Base-by-base conservation (phyloP, 306 rosid species). In the Prunus davidiana region DNA sequence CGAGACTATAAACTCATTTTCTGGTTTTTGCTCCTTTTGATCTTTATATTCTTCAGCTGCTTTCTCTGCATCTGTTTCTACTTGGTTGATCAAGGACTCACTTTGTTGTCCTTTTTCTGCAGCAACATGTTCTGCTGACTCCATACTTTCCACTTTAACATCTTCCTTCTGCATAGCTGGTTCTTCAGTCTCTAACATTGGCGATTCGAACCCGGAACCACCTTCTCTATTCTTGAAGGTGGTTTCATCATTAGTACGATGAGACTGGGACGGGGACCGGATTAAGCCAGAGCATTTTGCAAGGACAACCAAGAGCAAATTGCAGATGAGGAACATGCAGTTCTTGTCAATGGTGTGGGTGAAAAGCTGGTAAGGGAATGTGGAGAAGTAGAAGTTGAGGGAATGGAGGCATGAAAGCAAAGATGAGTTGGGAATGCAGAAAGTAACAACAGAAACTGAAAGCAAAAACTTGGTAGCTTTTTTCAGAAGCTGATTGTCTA, bases 281-380 rank as follows among this genome's bases (percentile, higher is more conserved):
- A 82, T 73, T 22, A 93, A 78, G 24, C 97, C 91, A 0, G 88
- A 87, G 72, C 80, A 75, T n/a, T 87, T 84, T 15, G 86, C 86
- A 12, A 93, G 84, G 84, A 93, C 84, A 47, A 91, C 96, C 20
- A 93, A 84, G 61, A 93, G 93, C 0, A 91, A 90, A 69, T 91
- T 93, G 79, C 86, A 87, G 0, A 93, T 79, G 62, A 93, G 93
- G 28, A 93, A 93, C 78, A 93, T 90, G 83, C 43, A 86, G 50
- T 88, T 91, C 76, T 93, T 93, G 89, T 93, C 94, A 7, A 93
- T 76, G 76, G 87, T 84, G 82, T 93, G 97, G 60, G 88, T 78
- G 27, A 83, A 86, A 13, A 91, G 83, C 62, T 89, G 87, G 71
- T 58, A 80, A 55, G 89, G 86, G 54, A 87, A 69, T 50, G 87